phyloP scores from a whole-genome alignment of 257 asterid genomes.

The Nicotiana knightiana region DNA sequence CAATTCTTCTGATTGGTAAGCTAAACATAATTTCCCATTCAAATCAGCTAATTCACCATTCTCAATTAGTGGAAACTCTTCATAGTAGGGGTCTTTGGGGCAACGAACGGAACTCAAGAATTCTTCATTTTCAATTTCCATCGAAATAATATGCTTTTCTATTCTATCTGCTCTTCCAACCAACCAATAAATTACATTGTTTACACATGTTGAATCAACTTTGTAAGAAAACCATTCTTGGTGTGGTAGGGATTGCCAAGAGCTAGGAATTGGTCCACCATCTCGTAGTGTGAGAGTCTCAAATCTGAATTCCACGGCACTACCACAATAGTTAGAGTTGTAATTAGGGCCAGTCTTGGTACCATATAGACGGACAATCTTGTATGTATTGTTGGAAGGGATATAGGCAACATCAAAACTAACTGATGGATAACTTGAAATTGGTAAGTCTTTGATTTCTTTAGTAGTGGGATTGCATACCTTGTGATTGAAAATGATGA shows the following conservation, averaged over 20 bases:
- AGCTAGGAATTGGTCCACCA: not conserved
- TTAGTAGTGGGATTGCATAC: not conserved
- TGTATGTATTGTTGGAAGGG: slow-evolving; percentile 1
- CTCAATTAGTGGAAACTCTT: not conserved
- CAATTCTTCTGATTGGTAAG: not conserved
- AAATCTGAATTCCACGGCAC: not conserved
- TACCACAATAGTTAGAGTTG: not conserved
- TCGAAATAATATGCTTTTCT: not conserved
- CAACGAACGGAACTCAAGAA: not conserved
- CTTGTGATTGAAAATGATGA: not conserved
- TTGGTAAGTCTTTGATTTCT: not conserved
- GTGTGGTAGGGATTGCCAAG: not conserved
- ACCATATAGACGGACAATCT: not conserved
- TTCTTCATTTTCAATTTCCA: not conserved
- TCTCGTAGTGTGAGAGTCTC: not conserved
- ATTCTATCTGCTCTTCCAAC: not conserved
- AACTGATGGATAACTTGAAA: not conserved
- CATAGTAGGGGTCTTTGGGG: not conserved
- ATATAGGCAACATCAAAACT: not conserved
- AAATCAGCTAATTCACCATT: not conserved
- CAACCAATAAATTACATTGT: not conserved
- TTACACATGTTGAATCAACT: not conserved
- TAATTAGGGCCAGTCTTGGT: not conserved
- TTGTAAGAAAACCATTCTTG: not conserved
- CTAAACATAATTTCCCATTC: not conserved